A percentile compares a stretch with the other conserved stretches of the same genome.
These are phyloP conservation scores for Nidularia sp. DNA, from an alignment of 768 basidiomycete genomes.

Conservation along the genomic window DNA sequence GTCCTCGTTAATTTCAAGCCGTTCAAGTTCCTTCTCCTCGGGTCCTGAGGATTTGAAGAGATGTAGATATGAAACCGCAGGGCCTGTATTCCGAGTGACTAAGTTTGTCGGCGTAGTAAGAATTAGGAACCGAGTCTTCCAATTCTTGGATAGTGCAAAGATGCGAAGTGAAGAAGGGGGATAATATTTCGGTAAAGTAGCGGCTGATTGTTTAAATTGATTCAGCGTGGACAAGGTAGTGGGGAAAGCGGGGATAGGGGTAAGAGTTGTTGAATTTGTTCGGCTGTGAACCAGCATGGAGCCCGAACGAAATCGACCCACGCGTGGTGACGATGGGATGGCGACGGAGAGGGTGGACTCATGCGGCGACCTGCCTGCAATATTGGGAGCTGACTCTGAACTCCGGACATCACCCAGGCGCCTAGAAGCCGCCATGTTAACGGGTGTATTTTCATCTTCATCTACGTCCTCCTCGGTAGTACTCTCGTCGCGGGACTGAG, in stretches of 20 bases:
- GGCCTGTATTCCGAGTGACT: slow-evolving; percentile 28
- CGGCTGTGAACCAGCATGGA: slow-evolving; percentile 32
- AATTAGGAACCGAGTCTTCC: slow-evolving; percentile 64
- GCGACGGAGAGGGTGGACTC: slow-evolving; percentile 28
- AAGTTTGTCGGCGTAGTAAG: slow-evolving; percentile 45
- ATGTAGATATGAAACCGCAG: slow-evolving; percentile 59
- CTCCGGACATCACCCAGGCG: slow-evolving; percentile 11
- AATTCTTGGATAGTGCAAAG: slow-evolving; percentile 69
- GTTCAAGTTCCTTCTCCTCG: slow-evolving; percentile 69
- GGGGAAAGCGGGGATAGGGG: slow-evolving; percentile 59
- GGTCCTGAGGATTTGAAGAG: slow-evolving; percentile 60
- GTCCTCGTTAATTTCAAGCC: slow-evolving; percentile 72
- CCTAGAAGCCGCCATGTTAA: neutral
- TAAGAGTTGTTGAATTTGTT: slow-evolving; percentile 28
- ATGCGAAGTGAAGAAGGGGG: slow-evolving; percentile 66
- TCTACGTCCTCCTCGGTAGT: slow-evolving; percentile 35
- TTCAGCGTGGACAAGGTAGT: slow-evolving; percentile 45
- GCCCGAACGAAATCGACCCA: slow-evolving; percentile 31
- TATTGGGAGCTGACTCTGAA: slow-evolving; percentile 14
- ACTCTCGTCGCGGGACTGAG: slow-evolving; percentile 27
- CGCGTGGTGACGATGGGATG: slow-evolving; percentile 14
- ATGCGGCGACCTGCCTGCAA: slow-evolving; percentile 22
- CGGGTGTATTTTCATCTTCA: slow-evolving; percentile 7
- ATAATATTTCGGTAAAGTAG: slow-evolving; percentile 63
- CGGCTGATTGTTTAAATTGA: slow-evolving; percentile 49